Evolutionary conservation across 2,329 filamentous ascomycete genomes (phyloP).

Genomic region (Aspergillus costaricaensis): DNA sequence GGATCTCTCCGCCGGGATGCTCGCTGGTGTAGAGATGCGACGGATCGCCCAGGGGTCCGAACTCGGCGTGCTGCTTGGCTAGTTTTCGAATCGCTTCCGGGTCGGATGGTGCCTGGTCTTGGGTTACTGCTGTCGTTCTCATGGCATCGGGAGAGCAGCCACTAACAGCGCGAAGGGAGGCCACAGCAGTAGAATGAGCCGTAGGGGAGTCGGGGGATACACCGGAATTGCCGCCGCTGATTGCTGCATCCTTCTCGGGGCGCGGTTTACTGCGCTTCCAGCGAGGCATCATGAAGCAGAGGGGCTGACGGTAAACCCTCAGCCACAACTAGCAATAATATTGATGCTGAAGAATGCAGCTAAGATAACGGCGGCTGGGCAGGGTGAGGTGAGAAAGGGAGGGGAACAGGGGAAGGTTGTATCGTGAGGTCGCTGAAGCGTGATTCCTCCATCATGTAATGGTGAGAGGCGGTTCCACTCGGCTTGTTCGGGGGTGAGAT

Average conservation of each 20-base stretch:
- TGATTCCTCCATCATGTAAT: constrained; percentile 7
- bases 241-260: constrained; percentile 14
- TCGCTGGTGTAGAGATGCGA: constrained; percentile 83
- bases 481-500: neutral
- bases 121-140: neutral
- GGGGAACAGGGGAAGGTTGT: neutral
- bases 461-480: neutral
- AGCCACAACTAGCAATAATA: neutral
- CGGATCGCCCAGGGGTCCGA: constrained; percentile 75
- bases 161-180: constrained; percentile 22
- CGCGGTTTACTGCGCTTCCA: constrained; percentile 25
- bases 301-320: neutral
- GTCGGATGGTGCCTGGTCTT: neutral
- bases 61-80: constrained; percentile 78
- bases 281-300: constrained; percentile 20
- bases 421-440: constrained; percentile 1
- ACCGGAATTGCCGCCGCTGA: constrained; percentile 3
- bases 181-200: constrained; percentile 13
- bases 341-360: neutral
- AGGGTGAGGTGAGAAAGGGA: neutral
- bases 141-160: constrained; percentile 13
- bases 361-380: neutral
- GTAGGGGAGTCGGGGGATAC: constrained; percentile 8
- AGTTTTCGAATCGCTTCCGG: constrained; percentile 72
- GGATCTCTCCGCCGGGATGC: constrained; percentile 74